Evolutionary conservation across 352 stramenopile species (phyloP), one percentile per base, ranked within the genome.

Genomic region (Phytophthora citricola): DNA sequence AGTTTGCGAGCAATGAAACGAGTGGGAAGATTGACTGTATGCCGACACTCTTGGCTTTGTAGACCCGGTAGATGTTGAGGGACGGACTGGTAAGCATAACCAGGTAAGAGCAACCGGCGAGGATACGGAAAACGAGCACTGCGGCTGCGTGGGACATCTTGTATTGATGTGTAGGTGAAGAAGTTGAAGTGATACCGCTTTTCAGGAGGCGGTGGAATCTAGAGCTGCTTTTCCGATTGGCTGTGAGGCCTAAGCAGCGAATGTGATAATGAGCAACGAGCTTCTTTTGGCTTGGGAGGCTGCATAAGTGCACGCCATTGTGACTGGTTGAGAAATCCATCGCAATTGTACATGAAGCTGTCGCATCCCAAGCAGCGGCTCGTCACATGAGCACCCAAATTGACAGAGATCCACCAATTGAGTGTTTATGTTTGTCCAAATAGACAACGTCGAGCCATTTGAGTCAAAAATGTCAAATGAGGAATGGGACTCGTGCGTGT

Each of bases 21-120:
- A 86, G 66, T n/a, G 78, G 76, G 20, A 83, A 75, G 41, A 87
- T 72, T 6, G 78, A 87, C 40, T 73, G 72, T 14, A 73, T 57
- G 15, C 75, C 78, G 9, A 71, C 72, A 39, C 62, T 57, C 17
- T 76, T 65, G 52, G 65, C 70, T 63, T 81, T 77, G 34, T 67
- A 53, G n/a, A 83, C 58, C 1, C 63, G 63, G 15, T 67, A 70
- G 44, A 87, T 78, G 5, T 68, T 72, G 24, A 75, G 70, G n/a
- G 76, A 78, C 26, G 76, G 78, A 45, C 75, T 87, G 24, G 73
- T 68, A 11, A 72, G 50, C 64, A 72, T 72, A 38, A 66, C 63
- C n/a, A 71, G 48, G 34, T 71, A 71, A 40, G 63, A 71, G 27
- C 55, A 71, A 22, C 63, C 63, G 3, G 63, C 63, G 34, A 66